Percentiles rank a stretch among this genome's conserved stretches.
phyloP scores from a whole-genome alignment of 2,329 filamentous ascomycete genomes.

The Stagonosporopsis rhizophila region DNA sequence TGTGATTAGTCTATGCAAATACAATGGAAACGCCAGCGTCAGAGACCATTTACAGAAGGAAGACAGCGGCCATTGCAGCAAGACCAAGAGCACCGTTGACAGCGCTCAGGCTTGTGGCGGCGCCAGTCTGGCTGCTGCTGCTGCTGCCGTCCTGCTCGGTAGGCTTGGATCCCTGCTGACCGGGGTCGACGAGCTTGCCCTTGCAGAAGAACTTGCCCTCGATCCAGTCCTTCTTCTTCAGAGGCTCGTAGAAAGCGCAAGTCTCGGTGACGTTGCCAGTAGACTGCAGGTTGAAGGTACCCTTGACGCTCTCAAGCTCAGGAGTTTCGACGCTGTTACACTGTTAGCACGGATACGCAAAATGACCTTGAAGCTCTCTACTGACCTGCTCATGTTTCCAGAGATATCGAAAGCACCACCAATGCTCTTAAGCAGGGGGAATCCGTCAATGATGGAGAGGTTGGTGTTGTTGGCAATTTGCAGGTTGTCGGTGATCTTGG shows the following conservation, averaged over 20 bases:
- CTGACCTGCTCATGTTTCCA: slow-evolving; percentile 84
- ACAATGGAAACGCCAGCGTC: slow-evolving; percentile 48
- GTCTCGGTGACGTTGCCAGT: slow-evolving; percentile 49
- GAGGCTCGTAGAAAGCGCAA: slow-evolving; percentile 53
- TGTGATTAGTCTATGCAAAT: slow-evolving; percentile 51
- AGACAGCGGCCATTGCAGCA: slow-evolving; percentile 56
- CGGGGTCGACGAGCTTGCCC: slow-evolving; percentile 48
- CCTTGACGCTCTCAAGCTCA: slow-evolving; percentile 54
- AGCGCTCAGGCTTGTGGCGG: slow-evolving; percentile 52
- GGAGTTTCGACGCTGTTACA: slow-evolving; percentile 71
- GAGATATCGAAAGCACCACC: slow-evolving; percentile 82
- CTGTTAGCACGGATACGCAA: slow-evolving; percentile 39
- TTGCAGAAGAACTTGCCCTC: slow-evolving; percentile 53
- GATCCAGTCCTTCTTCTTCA: slow-evolving; percentile 52
- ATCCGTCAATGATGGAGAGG: slow-evolving; percentile 69
- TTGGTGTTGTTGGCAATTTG: slow-evolving; percentile 90
- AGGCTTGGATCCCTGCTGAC: slow-evolving; percentile 45
- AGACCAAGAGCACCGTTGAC: slow-evolving; percentile 52
- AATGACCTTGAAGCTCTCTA: slow-evolving; percentile 27
- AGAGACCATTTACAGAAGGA: slow-evolving; percentile 54
- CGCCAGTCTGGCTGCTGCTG: slow-evolving; percentile 38
- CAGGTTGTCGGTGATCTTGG: slow-evolving; percentile 76
- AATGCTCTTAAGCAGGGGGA: slow-evolving; percentile 72
- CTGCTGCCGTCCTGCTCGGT: slow-evolving; percentile 34
- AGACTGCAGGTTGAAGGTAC: slow-evolving; percentile 60